phyloP scores from a whole-genome alignment of 176 grass and related monocot genomes.

The Otatea glauca region DNA sequence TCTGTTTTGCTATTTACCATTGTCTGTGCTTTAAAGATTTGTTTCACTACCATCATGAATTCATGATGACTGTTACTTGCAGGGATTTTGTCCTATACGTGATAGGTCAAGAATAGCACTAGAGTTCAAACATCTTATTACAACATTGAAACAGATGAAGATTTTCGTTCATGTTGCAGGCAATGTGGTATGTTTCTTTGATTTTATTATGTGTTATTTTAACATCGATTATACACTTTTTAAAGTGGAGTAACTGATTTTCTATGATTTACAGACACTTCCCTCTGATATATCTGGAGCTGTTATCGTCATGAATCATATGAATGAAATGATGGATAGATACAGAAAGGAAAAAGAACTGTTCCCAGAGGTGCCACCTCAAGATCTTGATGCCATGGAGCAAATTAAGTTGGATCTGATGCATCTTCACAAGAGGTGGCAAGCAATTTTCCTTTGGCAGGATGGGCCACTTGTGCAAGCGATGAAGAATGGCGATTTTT shows the following conservation, averaged over 20 bases:
- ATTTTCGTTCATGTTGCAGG: constrained; percentile 57
- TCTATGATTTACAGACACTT: constrained; percentile 55
- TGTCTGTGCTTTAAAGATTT: constrained; percentile 15
- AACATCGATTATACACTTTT: constrained; percentile 4
- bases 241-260: constrained; percentile 23
- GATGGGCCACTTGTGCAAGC: constrained; percentile 96
- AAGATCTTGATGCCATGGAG: constrained; percentile 64
- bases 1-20: constrained; percentile 34
- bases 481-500: constrained; percentile 89
- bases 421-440: constrained; percentile 75
- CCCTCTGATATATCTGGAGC: constrained; percentile 78
- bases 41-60: constrained; percentile 12
- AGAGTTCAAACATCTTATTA: constrained; percentile 72
- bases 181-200: constrained; percentile 57
- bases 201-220: constrained; percentile 21
- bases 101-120: constrained; percentile 78
- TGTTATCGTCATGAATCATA: constrained; percentile 48
- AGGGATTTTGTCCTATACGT: constrained; percentile 96
- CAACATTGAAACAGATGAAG: constrained; percentile 60
- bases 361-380: constrained; percentile 50
- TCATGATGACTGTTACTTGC: constrained; percentile 38
- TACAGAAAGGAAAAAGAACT: constrained; percentile 52
- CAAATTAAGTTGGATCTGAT: constrained; percentile 74
- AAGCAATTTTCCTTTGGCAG: constrained; percentile 90
- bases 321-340: constrained; percentile 63